Base-by-base conservation (phyloP, 1,139 yeast genomes). In the Yamadazyma kanchanaburiensis region DNA sequence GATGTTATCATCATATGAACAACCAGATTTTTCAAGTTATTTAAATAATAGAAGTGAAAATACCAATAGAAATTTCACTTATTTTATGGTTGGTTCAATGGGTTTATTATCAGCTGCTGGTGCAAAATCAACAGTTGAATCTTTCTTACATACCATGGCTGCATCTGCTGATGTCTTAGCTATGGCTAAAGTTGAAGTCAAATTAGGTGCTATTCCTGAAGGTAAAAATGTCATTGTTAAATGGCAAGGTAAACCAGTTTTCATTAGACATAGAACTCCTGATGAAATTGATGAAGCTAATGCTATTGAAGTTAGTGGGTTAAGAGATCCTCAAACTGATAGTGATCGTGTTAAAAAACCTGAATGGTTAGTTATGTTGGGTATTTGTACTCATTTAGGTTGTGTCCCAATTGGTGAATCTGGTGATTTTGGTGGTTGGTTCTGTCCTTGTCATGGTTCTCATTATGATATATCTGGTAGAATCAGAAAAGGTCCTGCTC, bases 391-490 rank as follows among this genome's bases (percentile, higher is more conserved):
- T 50, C 99, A 94, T 65, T 80, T 94, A 74, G 99, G 99, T 65
- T 94, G 99, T 83, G 99, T 94, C 45, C 99, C 99, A 49, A 94
- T 94, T 58, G 98, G 99, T 62, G 98, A 94, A 72, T 85, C 97
- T 45, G 99, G 99, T 70, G 99, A 94, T 67, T 94, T 79, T 54
- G 97, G 96, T 63, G 98, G 98, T 60, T 94, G 98, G 98, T 94
- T 94, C 91, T 94, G 99, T 70, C 99, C 99, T 47, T 94, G 98
- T 74, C 99, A 94, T 75, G 99, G 98, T 78, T 91, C 98, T 61
- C 98, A 94, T 69, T 94, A 94, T 71, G 98, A 94, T 72, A 94
- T 94, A 71, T 83, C 97, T 44, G 99, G 99, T 64, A 91, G 99
- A 82, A 91, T 94, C 64, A 87, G 99, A 82, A 91, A 81, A 74